These are phyloP conservation scores for Crucihimalaya himalaica DNA, from an alignment of 345 rosid species.

Conservation along the genomic window DNA sequence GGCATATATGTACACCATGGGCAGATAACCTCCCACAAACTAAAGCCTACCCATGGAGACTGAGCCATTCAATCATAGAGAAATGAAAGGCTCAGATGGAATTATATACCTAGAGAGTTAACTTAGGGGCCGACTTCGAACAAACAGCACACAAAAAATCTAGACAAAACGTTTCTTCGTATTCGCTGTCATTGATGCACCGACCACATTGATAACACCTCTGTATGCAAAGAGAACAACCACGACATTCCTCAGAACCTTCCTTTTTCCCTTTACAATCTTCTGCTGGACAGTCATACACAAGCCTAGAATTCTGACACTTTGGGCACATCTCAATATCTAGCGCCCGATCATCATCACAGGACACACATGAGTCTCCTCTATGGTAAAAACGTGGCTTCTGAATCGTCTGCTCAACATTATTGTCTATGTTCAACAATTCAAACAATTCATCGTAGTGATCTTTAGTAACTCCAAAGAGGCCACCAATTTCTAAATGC, in stretches of 20 bases:
- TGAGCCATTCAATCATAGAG: conserved; percentile 29
- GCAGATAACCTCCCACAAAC: conserved; percentile 16
- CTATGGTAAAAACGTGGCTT: conserved; percentile 71
- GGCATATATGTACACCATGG: conserved; percentile 8
- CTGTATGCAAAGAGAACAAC: conserved; percentile 77
- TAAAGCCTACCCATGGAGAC: conserved; percentile 49
- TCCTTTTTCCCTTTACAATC: conserved; percentile 60
- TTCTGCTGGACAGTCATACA: conserved; percentile 91
- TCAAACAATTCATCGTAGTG: conserved; percentile 66
- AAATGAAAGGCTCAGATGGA: conserved; percentile 25
- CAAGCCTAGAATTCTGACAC: conserved; percentile 72
- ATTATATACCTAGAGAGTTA: conserved; percentile 37
- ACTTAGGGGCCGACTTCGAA: conserved; percentile 37
- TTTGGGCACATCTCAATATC: conserved; percentile 91
- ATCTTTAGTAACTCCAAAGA: conserved; percentile 65
- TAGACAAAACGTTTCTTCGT: conserved; percentile 83
- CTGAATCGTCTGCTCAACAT: conserved; percentile 37
- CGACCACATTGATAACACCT: conserved; percentile 87
- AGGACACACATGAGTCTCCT: conserved; percentile 59
- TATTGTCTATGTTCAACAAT: conserved; percentile 52
- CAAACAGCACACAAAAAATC: conserved; percentile 76
- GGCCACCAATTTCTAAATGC: conserved; percentile 75
- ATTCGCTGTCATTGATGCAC: conserved; percentile 76
- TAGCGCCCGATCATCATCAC: conserved; percentile 70
- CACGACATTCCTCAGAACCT: conserved; percentile 61